Evolutionary conservation across 345 rosid genomes (phyloP).

Genomic region (Geranium rotundifolium): DNA sequence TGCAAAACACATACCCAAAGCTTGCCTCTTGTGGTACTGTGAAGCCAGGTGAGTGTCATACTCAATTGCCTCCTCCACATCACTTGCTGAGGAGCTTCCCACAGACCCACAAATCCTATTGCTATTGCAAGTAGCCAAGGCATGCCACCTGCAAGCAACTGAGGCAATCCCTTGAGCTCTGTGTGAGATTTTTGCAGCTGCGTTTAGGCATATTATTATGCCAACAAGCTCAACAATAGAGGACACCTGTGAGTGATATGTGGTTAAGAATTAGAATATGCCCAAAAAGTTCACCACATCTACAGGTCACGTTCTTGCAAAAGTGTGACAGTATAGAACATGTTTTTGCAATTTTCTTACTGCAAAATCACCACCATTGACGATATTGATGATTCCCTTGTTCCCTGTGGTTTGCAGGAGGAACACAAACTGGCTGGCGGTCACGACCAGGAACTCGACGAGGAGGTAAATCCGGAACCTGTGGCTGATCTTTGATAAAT

Average conservation of each 20-base stretch:
- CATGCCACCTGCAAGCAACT: constrained; percentile 20
- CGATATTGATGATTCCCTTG: not conserved
- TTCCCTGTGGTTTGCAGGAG: constrained; percentile 22
- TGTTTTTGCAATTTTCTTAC: too few species aligned
- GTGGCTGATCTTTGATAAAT: constrained; percentile 30
- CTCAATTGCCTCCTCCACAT: too few species aligned
- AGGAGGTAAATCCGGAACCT: constrained; percentile 22
- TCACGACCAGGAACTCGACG: constrained; percentile 19
- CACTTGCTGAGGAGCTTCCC: too few species aligned
- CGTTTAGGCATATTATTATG: constrained; percentile 23
- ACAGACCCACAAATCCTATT: too few species aligned
- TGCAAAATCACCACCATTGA: too few species aligned
- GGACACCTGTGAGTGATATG: constrained; percentile 18
- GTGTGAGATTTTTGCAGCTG: constrained; percentile 26
- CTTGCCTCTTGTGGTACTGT: constrained; percentile 24
- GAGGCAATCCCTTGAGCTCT: constrained; percentile 30
- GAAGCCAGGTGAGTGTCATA: too few species aligned
- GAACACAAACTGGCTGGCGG: constrained; percentile 18
- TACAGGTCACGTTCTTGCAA: too few species aligned
- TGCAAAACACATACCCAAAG: constrained; percentile 19
- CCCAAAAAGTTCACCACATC: too few species aligned
- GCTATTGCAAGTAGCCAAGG: too few species aligned
- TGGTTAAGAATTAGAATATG: too few species aligned
- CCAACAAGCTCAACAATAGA: constrained; percentile 26
- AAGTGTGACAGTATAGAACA: too few species aligned